Evolutionary conservation across 2,329 filamentous ascomycete species (phyloP), one percentile per base, ranked within the genome.

Genomic region (Drechmeria coniospora): DNA sequence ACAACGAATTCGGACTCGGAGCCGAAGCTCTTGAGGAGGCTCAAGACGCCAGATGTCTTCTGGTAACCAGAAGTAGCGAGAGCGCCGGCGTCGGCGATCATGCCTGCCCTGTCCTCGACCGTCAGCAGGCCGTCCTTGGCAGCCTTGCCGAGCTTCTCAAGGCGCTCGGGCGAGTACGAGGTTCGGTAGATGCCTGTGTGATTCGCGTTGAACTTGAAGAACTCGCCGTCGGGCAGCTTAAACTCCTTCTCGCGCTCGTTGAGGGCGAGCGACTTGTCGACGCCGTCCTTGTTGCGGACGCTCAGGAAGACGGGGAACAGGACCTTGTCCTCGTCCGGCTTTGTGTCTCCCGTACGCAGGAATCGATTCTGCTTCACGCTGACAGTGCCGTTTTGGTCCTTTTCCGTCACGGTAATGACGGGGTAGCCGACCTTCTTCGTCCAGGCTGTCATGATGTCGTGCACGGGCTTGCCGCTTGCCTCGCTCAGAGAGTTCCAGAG

Each of bases 131-230:
- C 50, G 1, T 46, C 45, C 54, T 80, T 90, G 25, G 84, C 87
- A 30, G 86, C 82, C 46, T 83, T 60, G 15, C 87, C 87, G 21
- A 95, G 75, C 62, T 93, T 93, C 40, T 74, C 66, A 24, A 95
- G 68, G 20, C 87, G 77, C 43, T 82, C 77, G 2, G 83, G 78
- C 2, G 74, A 66, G 58, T 95, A 95, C 1, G 77, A 81, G 1
- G 86, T 94, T 34, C 87, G 75, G 62, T 92, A 95, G 37, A 94
- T 76, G 38, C 81, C 81, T 14, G 83, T 86, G 53, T 94, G 87
- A 48, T 94, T 84, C 11, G 87, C 84, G 47, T 95, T 95, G 35
- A 95, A 62, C 65, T 95, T 95, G 73, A 79, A 95, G 58, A 95
- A 94, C 44, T 92, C 82, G 28, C 77, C 58, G 44, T 79, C 71